Base-by-base conservation (phyloP, 352 stramenopile species). In the Pythium insidiosum region DNA sequence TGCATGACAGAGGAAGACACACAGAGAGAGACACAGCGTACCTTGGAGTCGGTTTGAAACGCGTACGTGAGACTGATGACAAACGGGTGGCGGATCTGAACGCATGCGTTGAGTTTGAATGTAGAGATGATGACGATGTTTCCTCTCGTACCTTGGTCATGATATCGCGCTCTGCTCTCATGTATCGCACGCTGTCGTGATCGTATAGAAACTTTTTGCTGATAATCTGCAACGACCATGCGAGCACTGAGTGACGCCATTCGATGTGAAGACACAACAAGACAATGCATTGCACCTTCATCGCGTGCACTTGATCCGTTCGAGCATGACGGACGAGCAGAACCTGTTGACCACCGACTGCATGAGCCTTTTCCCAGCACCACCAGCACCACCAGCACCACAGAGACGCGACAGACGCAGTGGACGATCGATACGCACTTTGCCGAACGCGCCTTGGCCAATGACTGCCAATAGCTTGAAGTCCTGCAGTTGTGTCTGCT, bases 381-480 rank as follows among this genome's bases (percentile, higher is more conserved):
- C 23, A 6, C 10, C n/a, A 2, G 15, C 19, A 30, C 6, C 15
- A n/a, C n/a, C n/a, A n/a, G n/a, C n/a, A n/a, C n/a, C n/a, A n/a
- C n/a, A n/a, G n/a, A n/a, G n/a, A n/a, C n/a, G n/a, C n/a, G n/a
- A n/a, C n/a, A n/a, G n/a, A n/a, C n/a, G 15, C 5, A 2, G 25
- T 26, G 9, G 5, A 25, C 3, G 36, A 20, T n/a, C 9, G 10
- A 37, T 34, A 43, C 40, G 21, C 11, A 77, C 71, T 63, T 79
- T 82, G 28, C 73, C 77, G 33, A 89, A 89, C n/a, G 77, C 72
- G 16, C 77, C 77, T 50, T 89, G 77, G 5, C 77, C 77, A 35
- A 99, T 97, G n/a, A 99, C 92, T 43, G 88, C 96, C 16, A 99
- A 69, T 22, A 99, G 61, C 50, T 98, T 71, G 66, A 99, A 99